Base-by-base conservation (phyloP, 2,329 filamentous ascomycete species). In the Fusarium oligoseptatum region DNA sequence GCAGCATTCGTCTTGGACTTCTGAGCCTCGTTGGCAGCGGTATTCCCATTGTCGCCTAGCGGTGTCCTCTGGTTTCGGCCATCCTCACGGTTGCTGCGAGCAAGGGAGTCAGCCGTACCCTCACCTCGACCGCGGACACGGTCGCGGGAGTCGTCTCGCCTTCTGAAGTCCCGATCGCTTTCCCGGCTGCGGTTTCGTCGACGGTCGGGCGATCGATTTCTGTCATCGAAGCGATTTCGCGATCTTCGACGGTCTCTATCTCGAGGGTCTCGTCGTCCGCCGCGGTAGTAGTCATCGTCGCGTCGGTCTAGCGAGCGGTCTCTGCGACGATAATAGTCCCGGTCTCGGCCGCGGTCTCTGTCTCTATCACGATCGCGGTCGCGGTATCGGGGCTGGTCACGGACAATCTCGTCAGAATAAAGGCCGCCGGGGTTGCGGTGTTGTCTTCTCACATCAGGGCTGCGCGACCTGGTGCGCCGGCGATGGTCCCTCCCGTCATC, bases 71-170 rank as follows among this genome's bases (percentile, higher is more conserved):
- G 85, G 64, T 81, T 80, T 75, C 85, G 89, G 80, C 87, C 90
- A 78, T 92, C 91, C 78, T 91, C 92, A 82, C 89, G 90, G 87
- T 88, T 91, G 84, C 87, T 88, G 82, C 91, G 91, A 80, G 88
- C 83, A 83, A 88, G 89, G 78, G 92, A 91, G 84, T 95, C 93
- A 88, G 90, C 88, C 83, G 93, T 93, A 83, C 88, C 90, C 82
- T 93, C 93, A 82, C 90, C 90, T 81, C 90, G 90, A 77, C 87
- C 88, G 81, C 88, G 88, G 80, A 84, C 86, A 81, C 89, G 89
- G 80, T 94, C 92, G 82, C 89, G 90, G 82, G 91, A 94, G 80
- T 92, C 92, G 83, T 94, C 93, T 88, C 92, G 92, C 85, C 92
- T 92, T 79, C 92, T 91, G 78, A 90, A 86, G 78, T 94, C 91